phyloP scores from a whole-genome alignment of 805 yeast genomes.

The Spathaspora girioi region DNA sequence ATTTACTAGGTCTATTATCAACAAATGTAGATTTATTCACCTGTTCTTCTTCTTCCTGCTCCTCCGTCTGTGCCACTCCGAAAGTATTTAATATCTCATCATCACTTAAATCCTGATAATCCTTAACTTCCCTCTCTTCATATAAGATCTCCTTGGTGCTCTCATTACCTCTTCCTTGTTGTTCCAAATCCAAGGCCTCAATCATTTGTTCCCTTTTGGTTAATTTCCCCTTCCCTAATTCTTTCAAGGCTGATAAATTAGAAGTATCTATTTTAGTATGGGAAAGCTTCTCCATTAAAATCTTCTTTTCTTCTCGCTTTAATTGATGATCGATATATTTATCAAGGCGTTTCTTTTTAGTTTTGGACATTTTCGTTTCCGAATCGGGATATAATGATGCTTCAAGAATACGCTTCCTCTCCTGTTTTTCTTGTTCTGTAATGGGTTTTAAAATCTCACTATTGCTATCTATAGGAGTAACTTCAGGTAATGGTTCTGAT shows the following conservation, averaged over 20 bases:
- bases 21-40: conserved; percentile 44
- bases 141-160: conserved; percentile 59
- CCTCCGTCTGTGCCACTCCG: conserved; percentile 5
- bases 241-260: conserved; percentile 66
- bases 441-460: conserved; percentile 61
- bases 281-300: conserved; percentile 67
- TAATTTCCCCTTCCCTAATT: conserved; percentile 69
- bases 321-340: conserved; percentile 90
- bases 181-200: conserved; percentile 74
- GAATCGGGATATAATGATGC: conserved; percentile 55
- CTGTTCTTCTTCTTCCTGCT: conserved; percentile 9
- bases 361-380: conserved; percentile 65
- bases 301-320: conserved; percentile 82
- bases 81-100: conserved; percentile 13
- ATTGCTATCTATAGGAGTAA: conserved; percentile 44
- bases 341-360: conserved; percentile 76
- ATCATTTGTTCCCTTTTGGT: conserved; percentile 66
- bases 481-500: conserved; percentile 8
- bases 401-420: conserved; percentile 61
- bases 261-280: conserved; percentile 69
- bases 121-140: conserved; percentile 62
- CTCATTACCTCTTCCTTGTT: conserved; percentile 67
- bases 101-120: conserved; percentile 37
- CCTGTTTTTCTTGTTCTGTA: conserved; percentile 58
- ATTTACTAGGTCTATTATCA: conserved; percentile 64